Evolutionary conservation across 345 rosid genomes (phyloP), one percentile per base, ranked within the genome.

Genomic region (Nasturtium officinale): DNA sequence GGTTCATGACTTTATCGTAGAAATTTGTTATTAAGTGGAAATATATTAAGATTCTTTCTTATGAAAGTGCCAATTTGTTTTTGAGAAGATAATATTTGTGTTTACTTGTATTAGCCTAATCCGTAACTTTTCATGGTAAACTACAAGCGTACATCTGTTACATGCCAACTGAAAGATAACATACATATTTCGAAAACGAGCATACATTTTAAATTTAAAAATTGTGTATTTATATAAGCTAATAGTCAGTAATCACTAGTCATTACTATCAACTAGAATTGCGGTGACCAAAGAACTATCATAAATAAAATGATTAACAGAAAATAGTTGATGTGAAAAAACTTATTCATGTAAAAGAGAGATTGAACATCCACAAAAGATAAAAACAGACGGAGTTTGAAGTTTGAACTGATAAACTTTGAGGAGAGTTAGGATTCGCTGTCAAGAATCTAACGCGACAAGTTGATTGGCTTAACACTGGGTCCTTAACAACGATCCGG

Each of bases 361-460:
- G 45, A 55, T 43, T 38, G 23, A 30, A 29, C 30, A 20, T 68
- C 8, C 18, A 23, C 6, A 9, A 51, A n/a, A 1, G 7, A 13
- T 15, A 21, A 12, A 30, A 13, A 3, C 1, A 15, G 4, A 42
- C 7, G 1, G 25, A 23, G n/a, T 40, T 54, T 54, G 9, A n/a
- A 15, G 9, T 4, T 58, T 33, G 63, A 35, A 64, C 32, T 64
- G 80, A 71, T 77, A 77, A 55, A 71, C 67, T 64, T 38, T 21
- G 16, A 74, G 79, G 84, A 61, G 79, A 79, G 77, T 68, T 78
- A 68, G 45, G 78, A 78, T 67, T 77, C 55, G 63, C 64, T 65
- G 60, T 62, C 78, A 83, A 64, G 67, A 61, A 71, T 73, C 55
- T 73, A 71, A 81, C 71, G 78, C 63, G 32, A 69, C 78, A 77